Conservation (phyloP, 1,139 yeast genomes). For the Pneumocystis carinii region DNA sequence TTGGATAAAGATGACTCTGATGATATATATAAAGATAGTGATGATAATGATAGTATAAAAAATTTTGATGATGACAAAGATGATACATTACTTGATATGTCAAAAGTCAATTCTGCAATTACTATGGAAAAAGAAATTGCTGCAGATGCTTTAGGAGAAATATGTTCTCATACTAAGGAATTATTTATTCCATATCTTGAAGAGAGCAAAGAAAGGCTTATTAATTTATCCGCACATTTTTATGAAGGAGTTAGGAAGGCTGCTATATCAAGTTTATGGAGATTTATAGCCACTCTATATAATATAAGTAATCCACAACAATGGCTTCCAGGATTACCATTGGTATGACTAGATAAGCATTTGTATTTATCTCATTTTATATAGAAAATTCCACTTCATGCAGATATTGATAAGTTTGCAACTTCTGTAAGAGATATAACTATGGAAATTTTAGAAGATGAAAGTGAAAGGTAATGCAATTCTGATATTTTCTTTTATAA, state of each 20-base stretch:
- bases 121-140: slow-evolving; percentile 96
- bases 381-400: slow-evolving; percentile 17
- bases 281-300: slow-evolving; percentile 59
- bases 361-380: slow-evolving; percentile 17
- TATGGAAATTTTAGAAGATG: slow-evolving; percentile 50
- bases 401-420: slow-evolving; percentile 41
- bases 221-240: slow-evolving; percentile 67
- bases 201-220: slow-evolving; percentile 47
- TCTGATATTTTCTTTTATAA: neutral
- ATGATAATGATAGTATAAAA: slow-evolving; percentile 14
- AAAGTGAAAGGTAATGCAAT: slow-evolving; percentile 41
- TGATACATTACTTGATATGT: slow-evolving; percentile 40
- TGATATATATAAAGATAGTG: slow-evolving; percentile 9
- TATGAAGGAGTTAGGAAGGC: slow-evolving; percentile 80
- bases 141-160: slow-evolving; percentile 79
- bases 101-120: slow-evolving; percentile 84
- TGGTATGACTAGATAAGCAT: slow-evolving; percentile 42
- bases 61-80: slow-evolving; percentile 18
- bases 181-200: slow-evolving; percentile 69
- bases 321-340: slow-evolving; percentile 63
- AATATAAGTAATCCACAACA: slow-evolving; percentile 28
- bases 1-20: slow-evolving; percentile 40
- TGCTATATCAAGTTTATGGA: slow-evolving; percentile 72
- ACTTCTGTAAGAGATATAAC: slow-evolving; percentile 53
- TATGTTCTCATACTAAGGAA: slow-evolving; percentile 73